phyloP scores from a whole-genome alignment of 441 rosid genomes.

The Brassica balearica region DNA sequence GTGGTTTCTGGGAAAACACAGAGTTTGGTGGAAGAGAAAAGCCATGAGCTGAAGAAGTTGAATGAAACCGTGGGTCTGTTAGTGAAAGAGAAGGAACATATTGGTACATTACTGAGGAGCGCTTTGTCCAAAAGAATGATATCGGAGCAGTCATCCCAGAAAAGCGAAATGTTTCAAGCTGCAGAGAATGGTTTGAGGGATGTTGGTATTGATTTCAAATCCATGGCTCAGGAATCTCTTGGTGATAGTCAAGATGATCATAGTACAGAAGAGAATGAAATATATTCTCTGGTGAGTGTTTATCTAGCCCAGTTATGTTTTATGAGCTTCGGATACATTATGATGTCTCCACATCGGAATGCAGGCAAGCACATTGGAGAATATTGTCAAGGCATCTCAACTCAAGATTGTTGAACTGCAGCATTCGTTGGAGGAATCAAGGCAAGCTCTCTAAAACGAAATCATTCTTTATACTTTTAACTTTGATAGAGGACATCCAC shows the following conservation, averaged over 20 bases:
- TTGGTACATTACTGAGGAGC: conserved; percentile 82
- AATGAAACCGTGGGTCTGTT: conserved; percentile 70
- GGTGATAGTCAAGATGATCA: conserved; percentile 42
- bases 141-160: conserved; percentile 62
- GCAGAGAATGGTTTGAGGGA: conserved; percentile 80
- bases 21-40: conserved; percentile 68
- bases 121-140: conserved; percentile 78
- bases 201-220: conserved; percentile 56
- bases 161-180: conserved; percentile 60
- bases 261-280: conserved; percentile 72
- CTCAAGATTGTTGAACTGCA: conserved; percentile 79
- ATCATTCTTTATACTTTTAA: neutral
- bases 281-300: conserved; percentile 74
- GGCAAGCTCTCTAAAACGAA: conserved; percentile 50
- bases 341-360: conserved; percentile 30
- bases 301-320: conserved; percentile 26
- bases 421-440: conserved; percentile 80
- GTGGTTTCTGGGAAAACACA: conserved; percentile 54
- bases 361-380: conserved; percentile 94
- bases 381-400: conserved; percentile 89
- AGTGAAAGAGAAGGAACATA: conserved; percentile 86
- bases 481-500: neutral
- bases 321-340: conserved; percentile 22
- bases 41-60: conserved; percentile 62
- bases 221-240: conserved; percentile 44